Evolutionary conservation across 1,284 basidiomycete genomes (phyloP), one percentile per base, ranked within the genome.

Genomic region (Trichosporon ovoides): DNA sequence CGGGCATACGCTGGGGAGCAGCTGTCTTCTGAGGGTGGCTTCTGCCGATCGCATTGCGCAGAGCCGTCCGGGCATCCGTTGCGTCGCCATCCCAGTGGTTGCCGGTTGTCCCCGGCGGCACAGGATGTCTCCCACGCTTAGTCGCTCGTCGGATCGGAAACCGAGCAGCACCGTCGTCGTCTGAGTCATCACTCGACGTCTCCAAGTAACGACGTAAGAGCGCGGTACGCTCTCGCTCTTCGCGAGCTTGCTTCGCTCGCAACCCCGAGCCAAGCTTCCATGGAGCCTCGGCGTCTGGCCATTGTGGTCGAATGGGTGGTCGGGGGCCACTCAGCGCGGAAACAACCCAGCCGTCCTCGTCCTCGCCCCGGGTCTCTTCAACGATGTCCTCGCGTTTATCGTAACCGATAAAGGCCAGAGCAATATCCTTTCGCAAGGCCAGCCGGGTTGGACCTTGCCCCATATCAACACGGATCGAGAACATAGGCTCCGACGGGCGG

Each of bases 131-230:
- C 7, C 43, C 43, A 3, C 43, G 16, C 49, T 37, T 49, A 16
- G 38, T 18, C 13, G 20, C 22, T 10, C 38, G 57, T 1, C 52
- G 52, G 3, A 43, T 52, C 11, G 56, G 60, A 20, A 61, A 43
- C 1, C 54, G 54, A 3, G 43, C 60, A 0, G 54, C 55, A 3
- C 49, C 61, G 14, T 59, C 53, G 11, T 64, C 62, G 18, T 65
- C 60, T 14, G 62, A 65, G 56, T 72, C 71, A 48, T 76, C 74
- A 40, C 69, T 71, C 11, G 66, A 62, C 5, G 67, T 59, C 56
- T 73, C 74, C 28, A 76, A 64, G 60, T 76, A 76, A 19, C 71
- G 66, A 48, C 59, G 63, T 22, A 76, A 57, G 36, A 70, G 46
- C 5, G 58, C 58, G 11, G 59, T 59, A 36, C 67, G 68, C 46